Evolutionary conservation across 208 protist species (phyloP), one percentile per base, ranked within the genome.

Genomic region (Crithidia bombi): DNA sequence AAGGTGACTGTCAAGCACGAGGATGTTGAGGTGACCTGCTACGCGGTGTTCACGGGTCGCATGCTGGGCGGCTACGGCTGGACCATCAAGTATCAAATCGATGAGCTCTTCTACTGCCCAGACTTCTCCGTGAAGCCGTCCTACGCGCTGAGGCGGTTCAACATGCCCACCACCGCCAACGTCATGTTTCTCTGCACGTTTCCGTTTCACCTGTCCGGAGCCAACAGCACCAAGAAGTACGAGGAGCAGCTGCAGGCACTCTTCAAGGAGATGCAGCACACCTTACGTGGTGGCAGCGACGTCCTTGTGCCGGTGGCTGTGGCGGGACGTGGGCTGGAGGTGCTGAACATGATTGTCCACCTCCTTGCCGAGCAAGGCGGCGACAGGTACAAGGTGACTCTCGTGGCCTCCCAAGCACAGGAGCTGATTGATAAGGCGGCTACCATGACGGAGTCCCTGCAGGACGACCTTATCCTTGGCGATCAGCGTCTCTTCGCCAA

Each of bases 101-200:
- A 96, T 58, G 86, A 93, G 58, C 59, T 96, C 25, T 86, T 96
- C 55, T 96, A 96, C 79, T 94, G 92, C 75, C 89, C 89, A 1
- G 92, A 95, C 65, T 94, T 86, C 64, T 89, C 92, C 5, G 54
- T 89, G 30, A 87, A 88, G 52, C 79, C 86, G 19, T 96, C 92
- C 0, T 89, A 91, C 68, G 77, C 78, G 21, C 73, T 96, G 46
- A 89, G 89, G 68, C 74, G 65, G 7, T 90, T 94, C 67, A 76
- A 73, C 17, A 78, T 90, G 28, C 88, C 92, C 19, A 90, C 84
- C n/a, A 81, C 83, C 17, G 41, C 86, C 35, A 95, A 89, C 54
- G 79, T 94, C 28, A 68, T 92, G 26, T 83, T 92, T 47, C 55
- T 94, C 23, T 79, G 85, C 58, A 79, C 71, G 56, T 92, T 85